phyloP scores from a whole-genome alignment of 148 eudicot species.

The Silene latifolia region DNA sequence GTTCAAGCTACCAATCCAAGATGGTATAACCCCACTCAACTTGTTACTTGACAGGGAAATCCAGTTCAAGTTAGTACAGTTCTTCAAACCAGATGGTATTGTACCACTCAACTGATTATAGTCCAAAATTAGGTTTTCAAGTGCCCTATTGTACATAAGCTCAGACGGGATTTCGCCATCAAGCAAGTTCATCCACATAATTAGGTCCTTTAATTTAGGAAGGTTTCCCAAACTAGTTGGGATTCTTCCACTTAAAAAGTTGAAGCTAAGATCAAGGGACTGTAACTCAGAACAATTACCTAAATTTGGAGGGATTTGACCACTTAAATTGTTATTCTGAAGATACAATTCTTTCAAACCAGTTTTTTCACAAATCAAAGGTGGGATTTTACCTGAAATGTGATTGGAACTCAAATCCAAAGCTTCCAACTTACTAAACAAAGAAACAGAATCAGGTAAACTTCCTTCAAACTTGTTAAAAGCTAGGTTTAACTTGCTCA shows the following conservation, averaged over 20 bases:
- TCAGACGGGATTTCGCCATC: slow-evolving; percentile 76
- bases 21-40: slow-evolving; percentile 64
- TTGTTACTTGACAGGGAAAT: slow-evolving; percentile 69
- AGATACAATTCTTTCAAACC: slow-evolving; percentile 48
- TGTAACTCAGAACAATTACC: slow-evolving; percentile 57
- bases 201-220: slow-evolving; percentile 55
- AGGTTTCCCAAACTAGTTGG: slow-evolving; percentile 61
- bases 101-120: slow-evolving; percentile 68
- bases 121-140: slow-evolving; percentile 75
- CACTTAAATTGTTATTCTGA: slow-evolving; percentile 50
- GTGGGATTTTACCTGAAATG: slow-evolving; percentile 41
- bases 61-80: slow-evolving; percentile 79
- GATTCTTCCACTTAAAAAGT: slow-evolving; percentile 50
- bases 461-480: slow-evolving; percentile 56
- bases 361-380: slow-evolving; percentile 29
- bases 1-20: slow-evolving; percentile 55
- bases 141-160: slow-evolving; percentile 46
- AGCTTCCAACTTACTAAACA: slow-evolving; percentile 41
- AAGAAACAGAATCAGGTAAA: slow-evolving; percentile 49
- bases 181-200: slow-evolving; percentile 84
- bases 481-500: slow-evolving; percentile 44
- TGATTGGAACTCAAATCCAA: slow-evolving; percentile 73
- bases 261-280: slow-evolving; percentile 83
- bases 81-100: slow-evolving; percentile 58
- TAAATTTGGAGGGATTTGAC: slow-evolving; percentile 51